Evolutionary conservation across 2,329 filamentous ascomycete genomes (phyloP), one percentile per base, ranked within the genome.

Genomic region (Aspergillus pseudoglaucus): DNA sequence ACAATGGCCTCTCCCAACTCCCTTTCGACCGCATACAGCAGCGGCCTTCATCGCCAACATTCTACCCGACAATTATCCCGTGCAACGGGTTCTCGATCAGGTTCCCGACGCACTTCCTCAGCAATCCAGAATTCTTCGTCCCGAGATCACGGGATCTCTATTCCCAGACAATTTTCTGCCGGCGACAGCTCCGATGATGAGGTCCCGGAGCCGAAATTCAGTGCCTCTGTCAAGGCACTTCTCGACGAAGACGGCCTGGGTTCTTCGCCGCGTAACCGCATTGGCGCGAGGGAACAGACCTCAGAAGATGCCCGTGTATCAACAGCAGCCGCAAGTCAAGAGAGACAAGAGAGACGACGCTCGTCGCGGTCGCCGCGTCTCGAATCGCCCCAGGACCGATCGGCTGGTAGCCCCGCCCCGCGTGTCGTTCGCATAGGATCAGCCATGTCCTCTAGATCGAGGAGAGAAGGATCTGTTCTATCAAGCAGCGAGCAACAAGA

Each of bases 141-240:
- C 32, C 50, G 53, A 41, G 54, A 56, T 27, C 54, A 57, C n/a
- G 49, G 49, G 42, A 45, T 47, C 38, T 55, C 58, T 5, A 42
- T 59, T 2, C 50, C 64, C 3, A 60, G 59, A 42, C 58, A 62
- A 15, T 67, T 62, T 54, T 70, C 74, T 1, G 66, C 84, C 56
- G 84, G 88, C 59, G 90, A 95, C 64, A 95, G 88, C 74, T 95
- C 90, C 20, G 91, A 96, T 69, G 91, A 96, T 61, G 91, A 96
- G 69, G 88, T 94, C 23, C 87, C 87, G 14, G 85, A 88, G 57
- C 90, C 90, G 59, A 94, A 93, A 72, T 86, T 96, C 65, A 96
- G 90, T 65, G 90, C 90, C 59, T 81, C 93, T 56, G 95, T 91
- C 43, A 91, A 93, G 64, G 90, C 89, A 17, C 76, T 96, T 14